These are phyloP conservation scores for Mayamaea pseudoterrestris DNA, from an alignment of 108 stramenopile genomes.

Conservation along the genomic window DNA sequence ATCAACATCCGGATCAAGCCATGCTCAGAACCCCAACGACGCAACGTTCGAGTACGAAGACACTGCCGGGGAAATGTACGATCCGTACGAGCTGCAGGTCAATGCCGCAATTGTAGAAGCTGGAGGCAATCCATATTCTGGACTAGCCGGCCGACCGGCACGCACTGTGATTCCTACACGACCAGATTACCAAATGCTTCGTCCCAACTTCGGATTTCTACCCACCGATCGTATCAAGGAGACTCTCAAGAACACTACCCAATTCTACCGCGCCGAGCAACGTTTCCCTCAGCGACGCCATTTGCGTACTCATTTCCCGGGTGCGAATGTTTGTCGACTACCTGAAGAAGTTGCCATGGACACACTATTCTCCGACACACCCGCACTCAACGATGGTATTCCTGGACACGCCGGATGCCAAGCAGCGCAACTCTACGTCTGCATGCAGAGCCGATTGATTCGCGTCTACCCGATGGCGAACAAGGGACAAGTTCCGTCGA, in stretches of 20 bases:
- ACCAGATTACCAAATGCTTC: neutral
- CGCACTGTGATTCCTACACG: too few relatives aligned
- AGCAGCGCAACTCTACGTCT: neutral
- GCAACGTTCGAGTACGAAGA: too few relatives aligned
- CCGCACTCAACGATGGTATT: constrained; percentile 7
- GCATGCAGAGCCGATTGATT: neutral
- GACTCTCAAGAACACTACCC: constrained; percentile 3
- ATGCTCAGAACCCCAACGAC: too few relatives aligned
- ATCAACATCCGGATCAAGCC: too few relatives aligned
- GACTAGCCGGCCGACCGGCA: too few relatives aligned
- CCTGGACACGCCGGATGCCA: too few relatives aligned
- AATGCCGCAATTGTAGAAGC: too few relatives aligned
- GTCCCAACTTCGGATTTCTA: constrained; percentile 6
- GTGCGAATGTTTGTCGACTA: constrained; percentile 12
- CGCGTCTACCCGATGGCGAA: neutral
- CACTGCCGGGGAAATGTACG: too few relatives aligned
- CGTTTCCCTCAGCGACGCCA: neutral
- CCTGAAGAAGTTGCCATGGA: constrained; percentile 14
- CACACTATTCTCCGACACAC: constrained; percentile 13
- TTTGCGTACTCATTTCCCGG: constrained; percentile 7
- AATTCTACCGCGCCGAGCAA: constrained; percentile 5
- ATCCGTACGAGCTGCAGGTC: too few relatives aligned
- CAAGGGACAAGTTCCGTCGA: constrained; percentile 3
- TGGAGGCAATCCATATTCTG: too few relatives aligned
- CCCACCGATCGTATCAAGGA: constrained; percentile 5